Base-by-base conservation (phyloP, 352 stramenopile species). In the Elongisporangium undulatum region DNA sequence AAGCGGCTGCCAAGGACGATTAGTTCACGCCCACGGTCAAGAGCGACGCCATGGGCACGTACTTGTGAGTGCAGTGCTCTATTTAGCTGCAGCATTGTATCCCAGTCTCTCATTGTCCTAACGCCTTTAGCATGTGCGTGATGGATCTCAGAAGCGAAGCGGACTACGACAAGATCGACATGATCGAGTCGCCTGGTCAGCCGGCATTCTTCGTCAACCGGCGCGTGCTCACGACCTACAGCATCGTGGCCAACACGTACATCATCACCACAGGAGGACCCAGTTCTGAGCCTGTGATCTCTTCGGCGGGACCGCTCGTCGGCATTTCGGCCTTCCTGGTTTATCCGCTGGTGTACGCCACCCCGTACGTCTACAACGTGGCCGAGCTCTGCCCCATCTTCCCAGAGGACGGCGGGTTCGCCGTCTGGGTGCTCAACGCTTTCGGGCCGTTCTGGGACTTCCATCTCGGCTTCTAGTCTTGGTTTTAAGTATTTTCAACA, bases 301-400 rank as follows among this genome's bases (percentile, higher is more conserved):
- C 59, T 13, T 49, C 67, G 8, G 53, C 51, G 12, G 62, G 67
- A n/a, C 60, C 61, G 2, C 77, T 88, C 29, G 29, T 85, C 62
- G 71, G 86, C 4, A 62, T 97, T n/a, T 51, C 94, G 2, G 82
- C 87, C 15, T 85, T 92, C 55, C 17, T 85, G 4, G 15, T 97
- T 8, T 74, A 95, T 22, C 87, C 87, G 1, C 66, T 96, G 9
- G 51, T 96, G 15, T 97, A 86, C 85, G 83, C 72, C 0, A 29
- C 94, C 15, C 89, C 87, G 13, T 89, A 96, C 63, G 85, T 81
- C 15, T 68, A 95, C 26, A 81, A 97, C n/a, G 95, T 90, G 9
- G 85, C 89, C 17, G 87, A 97, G 71, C 67, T 98, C 17, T 85
- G 80, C 13, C 79, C 80, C 0, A 69, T 87, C 6, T 95, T 95